phyloP scores from a whole-genome alignment of 75 land plant species.

The Adiantum capillusveneris region DNA sequence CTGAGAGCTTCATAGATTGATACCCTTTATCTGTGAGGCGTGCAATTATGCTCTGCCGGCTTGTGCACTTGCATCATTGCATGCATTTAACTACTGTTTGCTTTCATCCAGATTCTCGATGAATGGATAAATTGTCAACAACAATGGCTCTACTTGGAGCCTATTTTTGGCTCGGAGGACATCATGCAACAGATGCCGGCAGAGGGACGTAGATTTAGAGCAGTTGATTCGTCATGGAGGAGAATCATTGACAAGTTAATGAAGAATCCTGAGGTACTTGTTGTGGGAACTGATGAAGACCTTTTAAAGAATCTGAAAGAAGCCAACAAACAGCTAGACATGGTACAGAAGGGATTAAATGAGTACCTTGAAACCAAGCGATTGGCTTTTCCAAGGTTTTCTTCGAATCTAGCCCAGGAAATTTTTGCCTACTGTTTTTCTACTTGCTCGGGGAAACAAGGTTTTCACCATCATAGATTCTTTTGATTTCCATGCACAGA shows the following conservation, averaged over 20 bases:
- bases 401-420: neutral
- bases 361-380: slow-evolving; percentile 38
- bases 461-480: too few relatives aligned
- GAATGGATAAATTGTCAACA: slow-evolving; percentile 37
- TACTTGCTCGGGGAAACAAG: too few relatives aligned
- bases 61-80: too few relatives aligned
- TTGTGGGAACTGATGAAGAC: slow-evolving; percentile 30
- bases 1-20: too few relatives aligned
- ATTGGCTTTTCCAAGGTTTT: slow-evolving; percentile 36
- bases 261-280: slow-evolving; percentile 27
- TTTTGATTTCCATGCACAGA: too few relatives aligned
- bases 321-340: slow-evolving; percentile 26
- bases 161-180: slow-evolving; percentile 39
- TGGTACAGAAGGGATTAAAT: slow-evolving; percentile 29
- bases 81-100: too few relatives aligned
- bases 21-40: too few relatives aligned
- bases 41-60: too few relatives aligned
- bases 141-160: slow-evolving; percentile 40
- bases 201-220: slow-evolving; percentile 27
- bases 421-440: neutral
- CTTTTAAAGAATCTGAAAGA: slow-evolving; percentile 14
- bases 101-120: slow-evolving; percentile 17
- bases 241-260: slow-evolving; percentile 27
- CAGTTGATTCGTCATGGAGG: slow-evolving; percentile 27
- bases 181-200: slow-evolving; percentile 41